Base-by-base conservation (phyloP, 2,329 filamentous ascomycete genomes). In the Pseudogymnoascus sp. region DNA sequence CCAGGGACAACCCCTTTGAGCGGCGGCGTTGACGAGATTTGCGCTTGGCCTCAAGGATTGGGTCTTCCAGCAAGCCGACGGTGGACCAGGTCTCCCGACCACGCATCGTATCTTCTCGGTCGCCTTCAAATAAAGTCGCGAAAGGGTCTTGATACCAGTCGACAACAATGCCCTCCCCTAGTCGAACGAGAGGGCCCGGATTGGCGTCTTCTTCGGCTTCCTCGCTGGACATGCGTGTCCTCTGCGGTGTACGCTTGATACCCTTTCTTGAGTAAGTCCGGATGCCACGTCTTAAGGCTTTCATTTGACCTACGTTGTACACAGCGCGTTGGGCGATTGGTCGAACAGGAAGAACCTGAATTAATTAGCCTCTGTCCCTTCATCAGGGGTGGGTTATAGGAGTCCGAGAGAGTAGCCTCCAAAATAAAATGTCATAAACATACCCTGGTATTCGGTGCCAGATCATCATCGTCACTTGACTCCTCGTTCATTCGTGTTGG, bases 141-240 rank as follows among this genome's bases (percentile, higher is more conserved):
- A 85, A 89, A 5, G 86, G 87, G 6, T 88, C 81, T 6, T 85
- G 78, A 46, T 80, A 84, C 93, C 93, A 99, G 69, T 98, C 93
- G 10, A 97, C 83, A 5, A 98, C 80, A 59, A 99, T 86, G 24
- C 85, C 90, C 75, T 99, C 95, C 60, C 90, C 89, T 26, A 93
- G 83, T 37, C 89, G 85, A 67, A 98, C 83, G 41, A 96, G 78
- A 0, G 89, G 85, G 3, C 84, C 84, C 14, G 83, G 80, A 66
- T 81, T 78, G 35, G 71, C 64, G 53, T 71, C 68, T 62, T 63
- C 65, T 7, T 70, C 64, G 53, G 50, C 63, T 31, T 63, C 65
- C 61, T 67, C 62, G n/a, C 38, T 46, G n/a, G 61, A 59, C 41
- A 40, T 24, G 16, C 35, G 28, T 38, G 64, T 62, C 6, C 33